Evolutionary conservation across 2,329 filamentous ascomycete species (phyloP), one percentile per base, ranked within the genome.

Genomic region (Verticillium nubilum): DNA sequence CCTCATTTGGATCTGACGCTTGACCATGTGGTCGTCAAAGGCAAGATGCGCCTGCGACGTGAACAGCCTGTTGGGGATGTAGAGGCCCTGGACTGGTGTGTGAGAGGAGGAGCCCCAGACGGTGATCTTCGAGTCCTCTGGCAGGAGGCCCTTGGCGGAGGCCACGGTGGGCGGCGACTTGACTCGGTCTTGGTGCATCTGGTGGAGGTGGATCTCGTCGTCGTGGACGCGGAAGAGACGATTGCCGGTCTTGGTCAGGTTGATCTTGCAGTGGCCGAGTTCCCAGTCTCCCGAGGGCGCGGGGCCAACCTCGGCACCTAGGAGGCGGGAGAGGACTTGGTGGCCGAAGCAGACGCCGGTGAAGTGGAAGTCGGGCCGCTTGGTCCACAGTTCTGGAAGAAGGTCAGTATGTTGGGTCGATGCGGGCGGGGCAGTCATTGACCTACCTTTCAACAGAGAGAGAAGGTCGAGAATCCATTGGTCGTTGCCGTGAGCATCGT

Each of bases 291-390:
- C 86, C 19, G 76, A 73, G 15, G 86, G 82, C 63, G 85, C 87
- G 29, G 86, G 78, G 17, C 80, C 86, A 2, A 93, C 87, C 63
- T 84, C 83, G n/a, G 78, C 83, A 5, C 86, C 89, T 60, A 92
- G 72, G 1, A 90, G 88, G 29, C 91, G 81, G 1, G 85, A 87
- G 31, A 95, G 77, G 63, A 95, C 86, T 72, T 94, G 91, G 68
- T 94, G 91, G 5, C 91, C 91, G 70, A 92, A 93, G 72, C 91
- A 95, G 10, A 93, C 85, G 2, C 90, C 90, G 19, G 92, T 83
- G 33, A 93, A 74, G 33, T 78, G 77, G 54, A 85, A 80, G 23
- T 81, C 76, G 1, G 81, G 80, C 2, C 80, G 74, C 5, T 73
- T 68, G 6, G 69, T 67, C 82, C 81, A 86, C 4, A 85, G 65